A percentile compares a stretch with the other conserved stretches of the same genome.
Evolutionary conservation across 164 flowering plant species (phyloP).

Genomic region (Cinnamomum chago): DNA sequence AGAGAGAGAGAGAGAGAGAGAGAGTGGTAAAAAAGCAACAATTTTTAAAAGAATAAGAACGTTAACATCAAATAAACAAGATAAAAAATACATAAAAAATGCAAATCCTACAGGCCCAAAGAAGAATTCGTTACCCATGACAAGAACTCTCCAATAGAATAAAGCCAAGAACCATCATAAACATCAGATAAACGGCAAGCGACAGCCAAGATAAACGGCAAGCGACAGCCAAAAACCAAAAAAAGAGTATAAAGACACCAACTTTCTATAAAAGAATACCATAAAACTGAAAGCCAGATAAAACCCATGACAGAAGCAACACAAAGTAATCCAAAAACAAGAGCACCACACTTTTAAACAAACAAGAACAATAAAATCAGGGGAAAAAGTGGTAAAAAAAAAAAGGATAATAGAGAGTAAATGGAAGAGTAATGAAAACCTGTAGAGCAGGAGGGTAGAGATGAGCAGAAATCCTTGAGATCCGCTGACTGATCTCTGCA

Average conservation of each 20-base stretch:
- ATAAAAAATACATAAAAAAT: not conserved
- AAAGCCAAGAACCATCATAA: not conserved
- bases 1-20: too few relatives aligned
- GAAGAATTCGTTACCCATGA: not conserved
- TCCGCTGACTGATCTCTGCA: constrained; percentile 50
- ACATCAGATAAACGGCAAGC: constrained; percentile 2
- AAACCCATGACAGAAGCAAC: constrained; percentile 4
- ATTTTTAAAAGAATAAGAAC: not conserved
- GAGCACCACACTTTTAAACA: not conserved
- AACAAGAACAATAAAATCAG: not conserved
- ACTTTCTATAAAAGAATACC: not conserved
- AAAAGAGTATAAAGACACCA: not conserved
- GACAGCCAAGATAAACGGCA: not conserved
- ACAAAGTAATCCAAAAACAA: not conserved
- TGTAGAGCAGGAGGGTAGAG: constrained; percentile 54
- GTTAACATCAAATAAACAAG: not conserved
- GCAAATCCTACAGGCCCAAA: not conserved
- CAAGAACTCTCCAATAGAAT: not conserved
- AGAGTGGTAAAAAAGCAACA: not conserved
- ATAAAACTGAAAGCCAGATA: not conserved
- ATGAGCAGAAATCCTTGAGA: constrained; percentile 80
- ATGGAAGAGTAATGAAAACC: constrained; percentile 26
- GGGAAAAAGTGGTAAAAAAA: not conserved
- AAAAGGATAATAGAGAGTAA: not conserved
- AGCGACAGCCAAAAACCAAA: not conserved